Conservation (phyloP, 2,329 filamentous ascomycete species). For the Pochonia chlamydosporia region DNA sequence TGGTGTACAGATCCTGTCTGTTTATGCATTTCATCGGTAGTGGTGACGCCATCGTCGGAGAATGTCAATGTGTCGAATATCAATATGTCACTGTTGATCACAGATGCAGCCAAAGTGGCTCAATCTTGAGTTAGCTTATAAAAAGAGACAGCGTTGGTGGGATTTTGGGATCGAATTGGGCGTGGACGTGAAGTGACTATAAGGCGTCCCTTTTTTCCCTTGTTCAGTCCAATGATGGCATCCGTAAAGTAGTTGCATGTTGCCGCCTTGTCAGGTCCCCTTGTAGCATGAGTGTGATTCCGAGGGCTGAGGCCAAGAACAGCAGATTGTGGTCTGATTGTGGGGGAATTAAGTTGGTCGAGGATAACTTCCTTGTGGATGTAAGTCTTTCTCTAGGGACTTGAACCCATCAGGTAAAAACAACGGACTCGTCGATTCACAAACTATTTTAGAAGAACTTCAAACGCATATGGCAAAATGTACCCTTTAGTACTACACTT, state of each 20-base stretch:
- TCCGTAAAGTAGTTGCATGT: too few species aligned
- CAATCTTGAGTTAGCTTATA: too few species aligned
- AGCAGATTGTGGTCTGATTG: not conserved
- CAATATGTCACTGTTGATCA: not conserved
- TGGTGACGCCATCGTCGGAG: conserved; percentile 19
- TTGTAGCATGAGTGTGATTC: not conserved
- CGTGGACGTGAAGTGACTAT: not conserved
- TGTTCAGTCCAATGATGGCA: too few species aligned
- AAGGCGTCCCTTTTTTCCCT: too few species aligned
- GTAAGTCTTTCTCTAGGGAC: too few species aligned
- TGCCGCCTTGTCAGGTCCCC: not conserved
- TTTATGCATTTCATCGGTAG: conserved; percentile 54
- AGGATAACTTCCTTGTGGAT: too few species aligned
- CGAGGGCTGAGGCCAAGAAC: not conserved
- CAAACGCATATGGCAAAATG: too few species aligned
- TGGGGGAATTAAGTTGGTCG: not conserved
- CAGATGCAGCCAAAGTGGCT: not conserved
- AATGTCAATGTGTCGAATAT: not conserved
- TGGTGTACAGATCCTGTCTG: conserved; percentile 65
- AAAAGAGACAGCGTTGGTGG: not conserved
- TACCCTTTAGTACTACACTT: too few species aligned
- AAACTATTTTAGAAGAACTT: too few species aligned
- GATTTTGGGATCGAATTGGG: not conserved
- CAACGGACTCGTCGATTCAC: too few species aligned
- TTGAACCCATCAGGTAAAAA: too few species aligned